These are phyloP conservation scores for Suhomyces bribrorum DNA, from an alignment of 1,139 yeast genomes.

Conservation along the genomic window DNA sequence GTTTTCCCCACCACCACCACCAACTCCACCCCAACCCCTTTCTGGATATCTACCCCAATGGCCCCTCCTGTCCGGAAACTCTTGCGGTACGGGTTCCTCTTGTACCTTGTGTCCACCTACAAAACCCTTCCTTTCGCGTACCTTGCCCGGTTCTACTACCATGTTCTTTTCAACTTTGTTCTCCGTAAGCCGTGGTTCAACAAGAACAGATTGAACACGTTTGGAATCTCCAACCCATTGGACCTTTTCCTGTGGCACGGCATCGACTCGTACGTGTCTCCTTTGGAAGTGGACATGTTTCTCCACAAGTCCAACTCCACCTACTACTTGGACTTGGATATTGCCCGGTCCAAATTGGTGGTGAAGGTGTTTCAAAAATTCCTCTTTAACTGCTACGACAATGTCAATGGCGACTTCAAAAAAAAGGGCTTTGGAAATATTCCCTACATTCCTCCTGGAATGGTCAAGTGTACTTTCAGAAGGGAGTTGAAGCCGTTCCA, in stretches of 20 bases:
- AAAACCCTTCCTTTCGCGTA: constrained; percentile 75
- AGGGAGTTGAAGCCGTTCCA: constrained; percentile 73
- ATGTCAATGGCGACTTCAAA: constrained; percentile 40
- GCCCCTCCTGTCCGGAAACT: not conserved
- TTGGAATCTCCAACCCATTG: constrained; percentile 28
- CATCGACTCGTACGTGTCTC: constrained; percentile 62
- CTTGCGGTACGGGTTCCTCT: constrained; percentile 9
- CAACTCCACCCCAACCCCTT: not conserved
- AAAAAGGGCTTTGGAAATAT: constrained; percentile 29
- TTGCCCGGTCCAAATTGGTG: constrained; percentile 70
- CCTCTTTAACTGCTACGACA: constrained; percentile 40
- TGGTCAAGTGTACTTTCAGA: constrained; percentile 66
- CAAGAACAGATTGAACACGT: constrained; percentile 31
- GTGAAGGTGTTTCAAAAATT: constrained; percentile 54
- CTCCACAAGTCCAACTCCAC: constrained; percentile 87
- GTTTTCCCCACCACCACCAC: too few relatives aligned
- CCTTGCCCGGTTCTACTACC: constrained; percentile 59
- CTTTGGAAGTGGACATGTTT: constrained; percentile 82
- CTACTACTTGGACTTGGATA: constrained; percentile 80
- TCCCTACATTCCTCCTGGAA: constrained; percentile 80
- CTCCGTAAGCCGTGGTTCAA: constrained; percentile 31
- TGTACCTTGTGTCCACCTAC: constrained; percentile 30
- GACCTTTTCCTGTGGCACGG: constrained; percentile 48
- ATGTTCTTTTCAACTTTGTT: constrained; percentile 42
- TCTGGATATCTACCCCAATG: too few relatives aligned